Conservation (phyloP, 495 filamentous ascomycete genomes). For the Diplogelasinospora grovesii region DNA sequence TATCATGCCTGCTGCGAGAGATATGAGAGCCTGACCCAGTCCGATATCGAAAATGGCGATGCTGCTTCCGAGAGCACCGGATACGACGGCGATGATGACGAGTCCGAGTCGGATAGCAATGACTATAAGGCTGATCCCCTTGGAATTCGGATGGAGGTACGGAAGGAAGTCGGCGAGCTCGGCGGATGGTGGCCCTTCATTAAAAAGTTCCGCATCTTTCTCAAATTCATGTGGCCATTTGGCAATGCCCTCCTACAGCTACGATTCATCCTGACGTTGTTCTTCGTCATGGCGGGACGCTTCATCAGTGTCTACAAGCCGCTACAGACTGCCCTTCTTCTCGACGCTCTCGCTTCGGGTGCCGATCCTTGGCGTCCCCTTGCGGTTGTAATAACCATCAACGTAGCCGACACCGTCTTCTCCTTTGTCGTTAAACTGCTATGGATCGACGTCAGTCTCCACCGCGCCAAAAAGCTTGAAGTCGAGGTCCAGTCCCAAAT, state of each 20-base stretch:
- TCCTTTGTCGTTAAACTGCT: neutral
- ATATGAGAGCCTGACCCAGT: slow-evolving; percentile 1
- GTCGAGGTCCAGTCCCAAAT: slow-evolving; percentile 5
- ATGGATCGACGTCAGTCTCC: slow-evolving; percentile 3
- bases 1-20: neutral
- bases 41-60: slow-evolving; percentile 3
- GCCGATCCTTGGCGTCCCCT: slow-evolving; percentile 1
- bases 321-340: slow-evolving; percentile 3
- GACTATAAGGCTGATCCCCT: slow-evolving; percentile 1
- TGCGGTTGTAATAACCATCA: slow-evolving; percentile 1
- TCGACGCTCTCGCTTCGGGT: slow-evolving; percentile 4
- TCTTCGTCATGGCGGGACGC: slow-evolving; percentile 1
- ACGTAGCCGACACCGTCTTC: slow-evolving; percentile 2
- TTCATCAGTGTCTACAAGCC: slow-evolving; percentile 1
- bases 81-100: neutral
- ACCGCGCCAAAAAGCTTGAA: slow-evolving; percentile 3
- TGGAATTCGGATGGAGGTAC: slow-evolving; percentile 1
- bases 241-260: slow-evolving; percentile 4
- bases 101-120: neutral
- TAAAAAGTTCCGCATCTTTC: slow-evolving; percentile 1
- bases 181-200: slow-evolving; percentile 1
- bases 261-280: slow-evolving; percentile 4
- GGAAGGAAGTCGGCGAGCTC: neutral
- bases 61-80: slow-evolving; percentile 1
- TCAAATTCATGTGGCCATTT: slow-evolving; percentile 8